Base-by-base conservation (phyloP, 2,329 filamentous ascomycete genomes). In the Ophioceras dolichostomum region DNA sequence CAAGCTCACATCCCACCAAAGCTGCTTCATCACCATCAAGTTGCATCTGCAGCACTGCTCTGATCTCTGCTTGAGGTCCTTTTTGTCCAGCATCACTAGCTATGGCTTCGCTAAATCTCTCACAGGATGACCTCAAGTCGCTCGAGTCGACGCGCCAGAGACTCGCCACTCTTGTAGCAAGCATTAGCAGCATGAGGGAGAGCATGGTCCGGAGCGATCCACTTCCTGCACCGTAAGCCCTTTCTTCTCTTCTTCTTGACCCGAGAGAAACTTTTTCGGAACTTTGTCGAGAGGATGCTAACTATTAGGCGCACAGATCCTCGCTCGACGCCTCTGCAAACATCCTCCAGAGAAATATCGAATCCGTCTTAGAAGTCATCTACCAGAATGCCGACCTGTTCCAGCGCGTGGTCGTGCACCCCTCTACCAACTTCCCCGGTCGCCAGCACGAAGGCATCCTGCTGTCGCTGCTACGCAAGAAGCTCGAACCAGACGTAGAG, bases 401-500 rank as follows among this genome's bases (percentile, higher is more conserved):
- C 43, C 69, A 68, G 39, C 74, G 76, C 38, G 68, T 85, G 36
- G 79, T 83, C 44, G 73, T 83, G 17, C 85, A 83, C 52, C 86
- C 86, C 0, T 76, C 79, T 10, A 82, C 84, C 2, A 77, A 78
- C 54, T 91, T 74, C 58, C 86, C 76, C 4, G 80, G 75, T 27
- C 78, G 71, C 47, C 79, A 70, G 5, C 76, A 84, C 41, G 75
- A 82, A 54, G 60, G 57, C 34, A 66, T 84, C 4, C 67, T 89
- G 1, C 67, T 73, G 19, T 73, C 80, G 48, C 65, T 94, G 2
- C 64, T 93, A 22, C 79, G 85, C 28, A 93, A 91, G 59, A 91
- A 91, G 54, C 69, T 87, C 34, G 85, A 91, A 46, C 83, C 84
- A 0, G 68, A 74, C 18, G 77, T 87, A 14, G 83, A 88, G 52